Evolutionary conservation across 257 asterid species (phyloP).

Genomic region (Lithospermum erythrorhizon): DNA sequence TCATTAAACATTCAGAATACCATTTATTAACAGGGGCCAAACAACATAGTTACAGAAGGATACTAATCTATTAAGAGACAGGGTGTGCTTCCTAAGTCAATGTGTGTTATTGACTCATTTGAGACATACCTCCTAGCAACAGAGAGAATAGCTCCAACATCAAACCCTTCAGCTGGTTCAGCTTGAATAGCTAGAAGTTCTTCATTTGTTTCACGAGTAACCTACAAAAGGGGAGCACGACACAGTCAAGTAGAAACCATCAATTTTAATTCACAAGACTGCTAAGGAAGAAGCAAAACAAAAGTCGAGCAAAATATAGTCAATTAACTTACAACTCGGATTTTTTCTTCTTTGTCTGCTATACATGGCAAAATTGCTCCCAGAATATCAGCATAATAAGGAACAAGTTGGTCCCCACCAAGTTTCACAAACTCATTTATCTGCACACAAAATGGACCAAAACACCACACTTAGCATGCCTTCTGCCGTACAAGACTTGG

Average conservation of each 20-base stretch:
- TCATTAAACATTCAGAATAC: not conserved
- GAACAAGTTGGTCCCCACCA: conserved; percentile 98
- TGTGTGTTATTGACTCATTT: not conserved
- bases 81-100: not conserved
- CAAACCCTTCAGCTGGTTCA: conserved; percentile 78
- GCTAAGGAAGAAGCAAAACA: not conserved
- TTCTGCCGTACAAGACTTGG: not conserved
- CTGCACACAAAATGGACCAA: conserved; percentile 29
- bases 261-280: not conserved
- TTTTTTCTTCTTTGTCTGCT: conserved; percentile 97
- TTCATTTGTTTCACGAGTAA: conserved; percentile 96
- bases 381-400: conserved; percentile 91
- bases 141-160: conserved; percentile 78
- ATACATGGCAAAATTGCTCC: conserved; percentile 96
- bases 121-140: conserved; percentile 72
- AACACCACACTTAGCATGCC: conserved; percentile 8
- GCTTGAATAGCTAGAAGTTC: conserved; percentile 83
- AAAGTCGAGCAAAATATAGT: not conserved
- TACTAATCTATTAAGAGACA: not conserved
- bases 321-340: conserved; percentile 64
- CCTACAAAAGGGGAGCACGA: conserved; percentile 26
- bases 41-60: not conserved
- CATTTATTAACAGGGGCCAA: not conserved
- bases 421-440: conserved; percentile 96
- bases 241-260: not conserved